Base-by-base conservation (phyloP, 129 eudicot species). In the Dittrichia graveolens region DNA sequence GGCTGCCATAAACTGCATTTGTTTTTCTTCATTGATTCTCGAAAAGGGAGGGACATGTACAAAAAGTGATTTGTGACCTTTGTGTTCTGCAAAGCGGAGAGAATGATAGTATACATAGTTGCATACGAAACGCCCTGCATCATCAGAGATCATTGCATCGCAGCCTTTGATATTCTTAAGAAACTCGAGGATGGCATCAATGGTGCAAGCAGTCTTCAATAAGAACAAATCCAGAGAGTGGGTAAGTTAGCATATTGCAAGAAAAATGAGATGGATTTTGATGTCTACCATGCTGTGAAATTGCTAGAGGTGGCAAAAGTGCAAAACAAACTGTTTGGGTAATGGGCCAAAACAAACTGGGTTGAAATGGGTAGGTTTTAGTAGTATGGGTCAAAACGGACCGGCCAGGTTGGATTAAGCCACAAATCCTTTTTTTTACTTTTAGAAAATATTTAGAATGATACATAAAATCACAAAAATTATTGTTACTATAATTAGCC, bases 31-130 rank as follows among this genome's bases (percentile, higher is more conserved):
- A 18, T 83, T 69, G 39, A 89, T 77, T 67, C 78, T 83, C 6
- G 85, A 76, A 67, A 89, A 86, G 10, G 82, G 87, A 14, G 96
- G 96, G 61, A 89, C 85, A 72, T 89, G 96, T 45, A 89, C 96
- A 67, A 89, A 89, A 19, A 89, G 87, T 24, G 91, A 86, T 48
- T 86, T 89, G 71, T 83, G 87, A 40, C 96, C 89, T 37, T 77
- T 89, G 44, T 81, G 73, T 68, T 89, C 87, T 19, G 96, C 96
- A 65, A 83, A 89, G 8, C 76, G 81, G 76, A 88, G 85, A 42
- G 95, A 88, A 60, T 88, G 95, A 76, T 88, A 88, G 82, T 88
- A 88, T 14, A 88, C 96, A 44, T 79, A 89, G 74, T 89, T 89
- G 79, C 96, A 89, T 31, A 89, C 91, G 7, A 86, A 89, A 15